phyloP scores from a whole-genome alignment of 345 rosid genomes.

The Clarkia xantiana region DNA sequence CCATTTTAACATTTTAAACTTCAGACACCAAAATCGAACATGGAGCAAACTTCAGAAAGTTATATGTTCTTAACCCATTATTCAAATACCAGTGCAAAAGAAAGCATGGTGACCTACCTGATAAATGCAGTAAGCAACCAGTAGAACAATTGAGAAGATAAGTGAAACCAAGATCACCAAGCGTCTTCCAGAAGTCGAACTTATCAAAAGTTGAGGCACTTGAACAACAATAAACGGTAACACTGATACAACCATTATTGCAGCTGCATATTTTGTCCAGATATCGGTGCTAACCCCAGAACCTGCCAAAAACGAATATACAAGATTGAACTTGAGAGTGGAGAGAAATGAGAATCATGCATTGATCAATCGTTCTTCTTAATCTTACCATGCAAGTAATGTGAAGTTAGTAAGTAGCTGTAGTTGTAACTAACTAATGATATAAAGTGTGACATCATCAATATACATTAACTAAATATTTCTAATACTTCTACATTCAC shows the following conservation, averaged over 20 bases:
- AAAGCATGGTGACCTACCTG: conserved; percentile 64
- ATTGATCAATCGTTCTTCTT: too few relatives aligned
- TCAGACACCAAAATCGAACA: too few relatives aligned
- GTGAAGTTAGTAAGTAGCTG: too few relatives aligned
- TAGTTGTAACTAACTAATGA: too few relatives aligned
- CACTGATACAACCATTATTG: conserved; percentile 69
- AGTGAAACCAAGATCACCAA: conserved; percentile 57
- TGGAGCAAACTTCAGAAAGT: too few relatives aligned
- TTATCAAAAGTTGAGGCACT: conserved; percentile 43
- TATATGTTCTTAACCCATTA: not conserved
- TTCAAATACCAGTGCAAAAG: not conserved
- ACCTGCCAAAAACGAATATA: conserved; percentile 17
- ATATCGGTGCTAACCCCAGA: conserved; percentile 63
- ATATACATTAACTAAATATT: too few relatives aligned
- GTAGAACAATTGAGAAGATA: conserved; percentile 32
- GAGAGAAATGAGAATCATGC: not conserved
- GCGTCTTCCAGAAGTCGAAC: conserved; percentile 61
- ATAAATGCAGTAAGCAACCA: conserved; percentile 74
- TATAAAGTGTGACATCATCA: too few relatives aligned
- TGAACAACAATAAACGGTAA: conserved; percentile 80
- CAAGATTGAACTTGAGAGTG: not conserved
- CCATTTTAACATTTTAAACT: too few relatives aligned
- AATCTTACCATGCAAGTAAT: too few relatives aligned
- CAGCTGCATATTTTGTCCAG: conserved; percentile 76
- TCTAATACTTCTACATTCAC: too few relatives aligned